Conservation (phyloP, 805 yeast genomes). For the Ogataea chonburiensis region DNA sequence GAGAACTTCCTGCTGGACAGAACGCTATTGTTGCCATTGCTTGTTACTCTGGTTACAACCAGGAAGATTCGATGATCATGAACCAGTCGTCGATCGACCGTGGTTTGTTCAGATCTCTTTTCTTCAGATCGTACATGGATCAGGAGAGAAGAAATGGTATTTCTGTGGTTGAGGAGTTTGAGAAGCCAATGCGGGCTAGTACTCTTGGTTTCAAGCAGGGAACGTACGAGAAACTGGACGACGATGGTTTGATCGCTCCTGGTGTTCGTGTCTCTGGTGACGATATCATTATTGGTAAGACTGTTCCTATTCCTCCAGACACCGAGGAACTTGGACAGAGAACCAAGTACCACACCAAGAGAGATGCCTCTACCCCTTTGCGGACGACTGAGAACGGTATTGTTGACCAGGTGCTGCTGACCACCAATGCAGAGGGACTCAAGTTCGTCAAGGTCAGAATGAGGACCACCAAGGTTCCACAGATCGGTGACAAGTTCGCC, state of each 20-base stretch:
- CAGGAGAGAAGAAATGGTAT: constrained; percentile 98
- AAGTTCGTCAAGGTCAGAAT: constrained; percentile 97
- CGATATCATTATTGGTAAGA: constrained; percentile 97
- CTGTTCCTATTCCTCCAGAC: constrained; percentile 99
- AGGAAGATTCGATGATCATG: constrained; percentile 99
- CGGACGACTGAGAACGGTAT: constrained; percentile 97
- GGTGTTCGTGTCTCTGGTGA: constrained; percentile 99
- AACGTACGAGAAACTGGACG: constrained; percentile 96
- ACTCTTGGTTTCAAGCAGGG: constrained; percentile 96
- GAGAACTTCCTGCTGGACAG: constrained; percentile 99
- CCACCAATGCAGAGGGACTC: constrained; percentile 98
- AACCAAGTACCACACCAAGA: constrained; percentile 95
- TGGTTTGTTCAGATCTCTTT: constrained; percentile 92
- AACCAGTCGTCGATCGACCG: constrained; percentile 96
- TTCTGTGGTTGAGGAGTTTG: constrained; percentile 97
- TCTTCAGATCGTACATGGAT: constrained; percentile 97
- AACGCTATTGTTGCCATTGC: constrained; percentile 98
- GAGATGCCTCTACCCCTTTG: constrained; percentile 97
- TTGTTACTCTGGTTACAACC: constrained; percentile 98
- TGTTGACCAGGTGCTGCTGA: constrained; percentile 94
- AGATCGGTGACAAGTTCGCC: constrained; percentile 98
- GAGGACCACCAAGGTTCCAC: constrained; percentile 98
- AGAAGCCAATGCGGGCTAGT: constrained; percentile 92
- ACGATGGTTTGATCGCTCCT: constrained; percentile 96
- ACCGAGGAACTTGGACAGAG: constrained; percentile 98